These are phyloP conservation scores for Davidsoniella neocaledoniae DNA, from an alignment of 2,329 filamentous ascomycete genomes.

Conservation along the genomic window DNA sequence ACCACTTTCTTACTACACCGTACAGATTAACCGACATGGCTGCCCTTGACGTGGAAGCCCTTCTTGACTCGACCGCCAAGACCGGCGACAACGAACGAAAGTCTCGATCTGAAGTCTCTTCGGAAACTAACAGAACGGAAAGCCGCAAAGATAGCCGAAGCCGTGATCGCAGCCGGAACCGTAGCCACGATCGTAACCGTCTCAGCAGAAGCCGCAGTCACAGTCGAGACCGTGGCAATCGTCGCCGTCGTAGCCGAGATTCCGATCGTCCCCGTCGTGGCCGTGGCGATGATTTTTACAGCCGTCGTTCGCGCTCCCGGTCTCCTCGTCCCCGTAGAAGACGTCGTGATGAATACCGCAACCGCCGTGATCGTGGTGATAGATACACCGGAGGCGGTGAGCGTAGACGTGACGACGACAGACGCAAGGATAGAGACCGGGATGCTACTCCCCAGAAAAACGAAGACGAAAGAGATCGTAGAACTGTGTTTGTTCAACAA, in stretches of 20 bases:
- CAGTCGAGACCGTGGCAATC: slow-evolving; percentile 35
- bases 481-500: slow-evolving; percentile 97
- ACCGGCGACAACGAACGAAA: slow-evolving; percentile 29
- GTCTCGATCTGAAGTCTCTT: slow-evolving; percentile 26
- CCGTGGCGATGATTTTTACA: slow-evolving; percentile 40
- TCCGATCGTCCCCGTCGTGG: slow-evolving; percentile 65
- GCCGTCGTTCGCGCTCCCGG: slow-evolving; percentile 56
- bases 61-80: slow-evolving; percentile 71
- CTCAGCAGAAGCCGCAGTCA: slow-evolving; percentile 35
- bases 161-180: slow-evolving; percentile 36
- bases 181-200: slow-evolving; percentile 35
- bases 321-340: slow-evolving; percentile 31
- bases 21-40: slow-evolving; percentile 22
- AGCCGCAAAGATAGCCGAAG: slow-evolving; percentile 30
- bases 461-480: slow-evolving; percentile 89
- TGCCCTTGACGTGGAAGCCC: slow-evolving; percentile 63
- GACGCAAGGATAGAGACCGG: slow-evolving; percentile 25
- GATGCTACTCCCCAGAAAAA: slow-evolving; percentile 57
- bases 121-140: slow-evolving; percentile 39
- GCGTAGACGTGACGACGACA: slow-evolving; percentile 31
- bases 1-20: neutral
- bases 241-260: slow-evolving; percentile 60
- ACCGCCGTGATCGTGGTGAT: slow-evolving; percentile 29
- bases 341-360: slow-evolving; percentile 23
- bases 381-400: slow-evolving; percentile 37